phyloP scores from a whole-genome alignment of 2,329 filamentous ascomycete genomes.

The Hymenoscyphus fructigenus region DNA sequence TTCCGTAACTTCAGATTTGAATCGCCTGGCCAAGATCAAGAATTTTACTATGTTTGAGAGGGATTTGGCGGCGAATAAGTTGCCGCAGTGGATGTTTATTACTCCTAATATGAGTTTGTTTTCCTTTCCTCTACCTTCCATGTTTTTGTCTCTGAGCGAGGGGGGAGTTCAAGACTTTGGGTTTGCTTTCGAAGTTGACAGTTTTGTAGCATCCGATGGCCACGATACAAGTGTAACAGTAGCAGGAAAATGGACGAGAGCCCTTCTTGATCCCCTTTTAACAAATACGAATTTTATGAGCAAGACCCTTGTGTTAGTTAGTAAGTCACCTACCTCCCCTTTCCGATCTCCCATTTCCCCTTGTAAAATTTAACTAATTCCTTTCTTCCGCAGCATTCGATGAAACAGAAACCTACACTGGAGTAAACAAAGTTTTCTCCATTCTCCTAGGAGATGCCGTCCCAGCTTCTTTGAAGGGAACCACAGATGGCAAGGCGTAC shows the following conservation, averaged over 20 bases:
- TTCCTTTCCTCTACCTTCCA: not conserved
- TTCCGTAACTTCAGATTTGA: constrained; percentile 55
- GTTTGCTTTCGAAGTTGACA: not conserved
- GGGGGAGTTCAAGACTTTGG: not conserved
- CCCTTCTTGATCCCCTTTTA: constrained; percentile 69
- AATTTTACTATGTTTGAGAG: constrained; percentile 68
- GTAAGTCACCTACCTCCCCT: constrained; percentile 32
- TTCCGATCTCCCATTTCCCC: not conserved
- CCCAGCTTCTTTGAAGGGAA: constrained; percentile 59
- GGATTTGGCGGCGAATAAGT: constrained; percentile 60
- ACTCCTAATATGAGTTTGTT: constrained; percentile 66
- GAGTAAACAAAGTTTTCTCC: constrained; percentile 65
- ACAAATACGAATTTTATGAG: constrained; percentile 68
- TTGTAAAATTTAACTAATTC: constrained; percentile 33
- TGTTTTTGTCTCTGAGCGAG: not conserved
- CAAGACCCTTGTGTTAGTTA: constrained; percentile 70
- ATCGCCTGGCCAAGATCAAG: constrained; percentile 68
- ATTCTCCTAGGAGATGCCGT: constrained; percentile 73
- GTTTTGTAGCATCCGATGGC: not conserved
- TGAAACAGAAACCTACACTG: constrained; percentile 67
- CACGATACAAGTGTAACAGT: constrained; percentile 43
- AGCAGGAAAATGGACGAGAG: constrained; percentile 66
- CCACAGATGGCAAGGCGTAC: constrained; percentile 66
- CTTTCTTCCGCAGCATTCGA: constrained; percentile 66
- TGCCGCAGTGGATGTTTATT: constrained; percentile 75